These are phyloP conservation scores for Colletotrichum sp. DNA, from an alignment of 2,329 filamentous ascomycete genomes.

Conservation along the genomic window DNA sequence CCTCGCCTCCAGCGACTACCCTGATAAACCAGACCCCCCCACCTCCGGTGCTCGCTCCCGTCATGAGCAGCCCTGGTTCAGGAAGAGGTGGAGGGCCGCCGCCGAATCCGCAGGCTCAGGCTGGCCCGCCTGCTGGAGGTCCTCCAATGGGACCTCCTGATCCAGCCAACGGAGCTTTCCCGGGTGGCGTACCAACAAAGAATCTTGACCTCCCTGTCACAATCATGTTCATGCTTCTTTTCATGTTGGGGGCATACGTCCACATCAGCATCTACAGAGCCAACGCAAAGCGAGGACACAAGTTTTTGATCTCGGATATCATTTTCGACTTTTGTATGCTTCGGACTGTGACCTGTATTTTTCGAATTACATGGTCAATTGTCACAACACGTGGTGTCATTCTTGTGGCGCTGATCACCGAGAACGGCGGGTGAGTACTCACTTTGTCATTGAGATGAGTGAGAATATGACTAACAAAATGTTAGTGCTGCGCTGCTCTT, in stretches of 20 bases:
- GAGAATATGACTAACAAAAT: neutral
- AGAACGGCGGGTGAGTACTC: slow-evolving; percentile 36
- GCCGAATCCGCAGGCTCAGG: neutral
- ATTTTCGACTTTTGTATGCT: slow-evolving; percentile 43
- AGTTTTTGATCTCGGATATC: slow-evolving; percentile 40
- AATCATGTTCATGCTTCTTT: slow-evolving; percentile 28
- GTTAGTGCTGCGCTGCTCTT: slow-evolving; percentile 37
- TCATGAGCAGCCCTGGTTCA: neutral
- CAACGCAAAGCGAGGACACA: slow-evolving; percentile 39
- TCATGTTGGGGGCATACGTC: slow-evolving; percentile 25
- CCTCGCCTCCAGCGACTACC: neutral
- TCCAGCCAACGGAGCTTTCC: slow-evolving; percentile 9
- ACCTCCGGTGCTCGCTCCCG: neutral
- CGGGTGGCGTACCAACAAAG: slow-evolving; percentile 17
- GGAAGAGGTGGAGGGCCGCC: neutral
- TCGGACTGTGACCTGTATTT: slow-evolving; percentile 34
- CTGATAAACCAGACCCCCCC: neutral
- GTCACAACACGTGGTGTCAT: slow-evolving; percentile 29
- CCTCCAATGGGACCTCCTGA: slow-evolving; percentile 8
- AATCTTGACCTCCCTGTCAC: slow-evolving; percentile 28
- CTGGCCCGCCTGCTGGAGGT: neutral
- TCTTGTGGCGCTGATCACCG: slow-evolving; percentile 38
- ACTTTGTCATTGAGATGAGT: neutral
- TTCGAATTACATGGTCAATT: slow-evolving; percentile 41
- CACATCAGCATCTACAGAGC: slow-evolving; percentile 28